A percentile compares a stretch with the other conserved stretches of the same genome.
Evolutionary conservation across 129 eudicot species (phyloP).

Genomic region (Escallonia herrerae): DNA sequence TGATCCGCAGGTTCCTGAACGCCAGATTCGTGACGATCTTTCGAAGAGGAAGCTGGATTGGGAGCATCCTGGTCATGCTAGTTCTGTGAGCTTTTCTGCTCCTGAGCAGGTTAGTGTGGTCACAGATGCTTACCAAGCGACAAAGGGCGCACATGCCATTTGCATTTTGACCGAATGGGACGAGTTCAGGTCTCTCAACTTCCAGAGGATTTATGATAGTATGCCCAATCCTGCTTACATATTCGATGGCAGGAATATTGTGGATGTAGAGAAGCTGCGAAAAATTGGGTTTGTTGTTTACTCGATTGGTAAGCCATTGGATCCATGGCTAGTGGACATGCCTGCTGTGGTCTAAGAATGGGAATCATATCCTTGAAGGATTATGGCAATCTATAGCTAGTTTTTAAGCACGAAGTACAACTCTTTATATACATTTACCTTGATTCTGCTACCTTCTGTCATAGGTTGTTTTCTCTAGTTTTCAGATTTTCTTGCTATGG

Average conservation of each 20-base stretch:
- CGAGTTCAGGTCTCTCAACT: slow-evolving; percentile 21
- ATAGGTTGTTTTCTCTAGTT: too few species aligned
- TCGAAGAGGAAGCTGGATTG: slow-evolving; percentile 24
- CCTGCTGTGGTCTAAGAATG: slow-evolving; percentile 21
- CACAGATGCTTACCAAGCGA: slow-evolving; percentile 22
- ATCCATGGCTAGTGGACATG: slow-evolving; percentile 31
- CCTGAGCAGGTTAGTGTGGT: slow-evolving; percentile 8
- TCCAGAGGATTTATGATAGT: slow-evolving; percentile 23
- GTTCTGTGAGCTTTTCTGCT: slow-evolving; percentile 11
- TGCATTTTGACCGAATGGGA: slow-evolving; percentile 33
- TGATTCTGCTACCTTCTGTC: too few species aligned
- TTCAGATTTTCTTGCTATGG: too few species aligned
- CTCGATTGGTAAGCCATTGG: slow-evolving; percentile 32
- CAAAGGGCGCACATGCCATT: slow-evolving; percentile 26
- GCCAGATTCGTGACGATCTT: slow-evolving; percentile 21
- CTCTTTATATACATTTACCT: too few species aligned
- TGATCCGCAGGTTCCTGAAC: slow-evolving; percentile 26
- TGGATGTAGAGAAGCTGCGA: slow-evolving; percentile 20
- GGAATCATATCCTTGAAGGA: too few species aligned
- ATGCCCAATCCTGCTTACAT: slow-evolving; percentile 30
- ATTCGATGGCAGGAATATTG: slow-evolving; percentile 28
- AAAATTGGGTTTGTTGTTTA: slow-evolving; percentile 9
- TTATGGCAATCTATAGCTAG: too few species aligned
- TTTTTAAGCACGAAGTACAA: too few species aligned
- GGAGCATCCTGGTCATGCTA: slow-evolving; percentile 27